Percentiles rank a stretch among this genome's conserved stretches.
Evolutionary conservation across 139 green algal genomes (phyloP).

Genomic region (Ettlia oleoabundans): DNA sequence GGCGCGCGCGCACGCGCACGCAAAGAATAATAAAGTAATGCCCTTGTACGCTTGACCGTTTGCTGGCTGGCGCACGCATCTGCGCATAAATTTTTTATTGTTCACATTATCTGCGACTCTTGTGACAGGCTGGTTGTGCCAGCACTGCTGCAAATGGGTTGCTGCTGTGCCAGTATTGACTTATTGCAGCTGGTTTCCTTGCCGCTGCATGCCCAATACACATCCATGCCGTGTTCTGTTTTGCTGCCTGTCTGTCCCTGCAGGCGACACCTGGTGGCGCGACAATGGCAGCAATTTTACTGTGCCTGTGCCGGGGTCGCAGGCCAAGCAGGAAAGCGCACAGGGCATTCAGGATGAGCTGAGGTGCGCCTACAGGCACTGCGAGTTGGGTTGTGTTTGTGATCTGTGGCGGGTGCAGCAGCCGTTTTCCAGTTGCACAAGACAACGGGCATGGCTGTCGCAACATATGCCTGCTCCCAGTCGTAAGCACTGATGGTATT

Average conservation of each 20-base stretch:
- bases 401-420: not conserved
- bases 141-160: too few relatives aligned
- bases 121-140: too few relatives aligned
- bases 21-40: too few relatives aligned
- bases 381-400: not conserved
- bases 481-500: not conserved
- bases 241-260: not conserved
- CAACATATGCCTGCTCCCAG: not conserved
- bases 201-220: not conserved
- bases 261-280: conserved; percentile 83
- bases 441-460: not conserved
- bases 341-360: conserved; percentile 64
- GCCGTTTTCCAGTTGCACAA: not conserved
- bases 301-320: conserved; percentile 69
- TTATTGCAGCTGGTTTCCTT: not conserved
- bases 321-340: not conserved
- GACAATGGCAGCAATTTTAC: conserved; percentile 85
- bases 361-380: too few relatives aligned
- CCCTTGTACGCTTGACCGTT: not conserved
- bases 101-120: too few relatives aligned
- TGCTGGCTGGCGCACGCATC: not conserved
- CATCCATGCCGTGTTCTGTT: too few relatives aligned
- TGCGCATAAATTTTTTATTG: too few relatives aligned
- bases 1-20: too few relatives aligned
- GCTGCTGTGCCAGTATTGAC: too few relatives aligned